A percentile compares a stretch with the other conserved stretches of the same genome.
Conservation (phyloP, 768 basidiomycete genomes). For the Suillus decipiens region DNA sequence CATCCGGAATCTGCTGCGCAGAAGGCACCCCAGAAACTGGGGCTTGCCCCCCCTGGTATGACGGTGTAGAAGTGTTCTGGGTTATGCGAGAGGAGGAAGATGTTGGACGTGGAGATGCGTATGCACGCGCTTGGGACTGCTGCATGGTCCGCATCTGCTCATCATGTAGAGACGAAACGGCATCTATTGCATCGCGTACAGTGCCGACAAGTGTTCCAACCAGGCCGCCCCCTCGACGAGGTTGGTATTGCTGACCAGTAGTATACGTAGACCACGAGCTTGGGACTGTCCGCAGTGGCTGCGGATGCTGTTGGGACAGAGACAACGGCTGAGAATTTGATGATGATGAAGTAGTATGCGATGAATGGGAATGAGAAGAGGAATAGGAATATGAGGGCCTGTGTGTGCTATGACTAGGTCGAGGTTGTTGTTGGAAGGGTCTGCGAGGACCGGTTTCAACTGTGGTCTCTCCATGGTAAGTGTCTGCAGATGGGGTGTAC, state of each 20-base stretch:
- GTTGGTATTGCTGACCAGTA: conserved; percentile 13
- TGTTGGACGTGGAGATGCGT: conserved; percentile 19
- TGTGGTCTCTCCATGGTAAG: conserved; percentile 57
- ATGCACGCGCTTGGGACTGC: conserved; percentile 21
- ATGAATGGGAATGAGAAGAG: conserved; percentile 4
- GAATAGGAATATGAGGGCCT: conserved; percentile 15
- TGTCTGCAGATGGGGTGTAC: conserved; percentile 60
- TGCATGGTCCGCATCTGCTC: conserved; percentile 19
- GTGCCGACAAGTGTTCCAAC: conserved; percentile 29
- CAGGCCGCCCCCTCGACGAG: conserved; percentile 22
- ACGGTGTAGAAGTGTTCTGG: conserved; percentile 13
- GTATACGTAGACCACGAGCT: conserved; percentile 15
- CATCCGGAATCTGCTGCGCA: conserved; percentile 36
- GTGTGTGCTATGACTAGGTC: conserved; percentile 6
- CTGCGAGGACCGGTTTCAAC: conserved; percentile 62
- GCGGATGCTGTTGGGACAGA: conserved; percentile 19
- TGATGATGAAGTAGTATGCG: background rate
- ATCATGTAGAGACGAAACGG: conserved; percentile 27
- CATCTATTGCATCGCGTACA: conserved; percentile 30
- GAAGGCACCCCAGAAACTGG: background rate
- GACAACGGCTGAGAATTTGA: conserved; percentile 12
- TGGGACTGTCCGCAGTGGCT: background rate
- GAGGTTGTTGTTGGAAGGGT: conserved; percentile 55
- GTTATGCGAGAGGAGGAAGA: conserved; percentile 6
- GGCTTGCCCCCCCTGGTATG: conserved; percentile 13